Conservation (phyloP, 2,329 filamentous ascomycete genomes). For the Alternaria novae-zelandiae region DNA sequence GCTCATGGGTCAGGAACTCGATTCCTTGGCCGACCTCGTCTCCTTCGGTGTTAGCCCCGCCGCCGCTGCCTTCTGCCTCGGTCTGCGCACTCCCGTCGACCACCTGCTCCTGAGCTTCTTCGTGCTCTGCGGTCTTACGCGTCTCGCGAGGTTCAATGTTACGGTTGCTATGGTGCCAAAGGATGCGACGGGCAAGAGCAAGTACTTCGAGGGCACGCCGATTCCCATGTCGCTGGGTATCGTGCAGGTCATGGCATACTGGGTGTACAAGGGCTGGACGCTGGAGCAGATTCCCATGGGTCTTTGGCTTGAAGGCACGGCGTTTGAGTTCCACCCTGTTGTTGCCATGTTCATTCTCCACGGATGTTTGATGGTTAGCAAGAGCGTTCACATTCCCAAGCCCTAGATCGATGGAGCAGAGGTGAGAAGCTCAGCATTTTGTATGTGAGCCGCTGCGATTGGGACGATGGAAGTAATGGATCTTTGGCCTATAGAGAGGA, state of each 20-base stretch:
- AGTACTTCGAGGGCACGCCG: conserved; percentile 96
- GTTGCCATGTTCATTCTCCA: conserved; percentile 84
- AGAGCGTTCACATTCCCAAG: conserved; percentile 94
- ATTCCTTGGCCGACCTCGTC: conserved; percentile 93
- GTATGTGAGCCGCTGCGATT: neutral
- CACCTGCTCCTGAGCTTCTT: conserved; percentile 85
- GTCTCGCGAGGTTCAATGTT: conserved; percentile 96
- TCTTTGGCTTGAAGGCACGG: conserved; percentile 68
- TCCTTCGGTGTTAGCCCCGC: conserved; percentile 95
- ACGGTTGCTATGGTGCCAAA: conserved; percentile 89
- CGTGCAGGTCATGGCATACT: conserved; percentile 86
- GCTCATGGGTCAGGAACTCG: conserved; percentile 96
- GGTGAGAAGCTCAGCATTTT: neutral
- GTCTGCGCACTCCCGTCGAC: conserved; percentile 82
- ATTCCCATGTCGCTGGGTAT: conserved; percentile 89
- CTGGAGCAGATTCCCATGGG: conserved; percentile 81
- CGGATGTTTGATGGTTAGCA: conserved; percentile 93
- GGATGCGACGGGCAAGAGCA: conserved; percentile 86
- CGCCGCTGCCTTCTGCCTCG: conserved; percentile 84
- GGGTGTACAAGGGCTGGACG: conserved; percentile 81
- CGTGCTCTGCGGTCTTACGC: conserved; percentile 90
- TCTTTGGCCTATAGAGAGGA: neutral
- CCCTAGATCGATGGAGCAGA: conserved; percentile 51
- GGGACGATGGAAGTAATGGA: neutral
- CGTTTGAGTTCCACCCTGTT: conserved; percentile 83